These are phyloP conservation scores for Teunomyces cretensis DNA, from an alignment of 805 yeast genomes.

Conservation along the genomic window DNA sequence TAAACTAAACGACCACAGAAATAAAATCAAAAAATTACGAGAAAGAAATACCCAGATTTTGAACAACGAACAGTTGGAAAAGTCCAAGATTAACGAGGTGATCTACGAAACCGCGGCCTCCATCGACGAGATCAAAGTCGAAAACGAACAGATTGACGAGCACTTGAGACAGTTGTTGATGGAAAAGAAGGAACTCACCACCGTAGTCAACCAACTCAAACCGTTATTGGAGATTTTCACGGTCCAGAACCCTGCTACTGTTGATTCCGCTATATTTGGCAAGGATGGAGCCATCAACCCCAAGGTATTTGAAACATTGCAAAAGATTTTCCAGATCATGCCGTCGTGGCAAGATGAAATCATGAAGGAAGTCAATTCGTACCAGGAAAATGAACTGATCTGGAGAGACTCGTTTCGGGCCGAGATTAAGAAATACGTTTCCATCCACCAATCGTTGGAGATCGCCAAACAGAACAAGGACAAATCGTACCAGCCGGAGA, in stretches of 20 bases:
- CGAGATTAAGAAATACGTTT: conserved; percentile 30
- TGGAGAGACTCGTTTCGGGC: conserved; percentile 31
- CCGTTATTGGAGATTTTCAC: conserved; percentile 26
- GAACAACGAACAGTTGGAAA: conserved; percentile 24
- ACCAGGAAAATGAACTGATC: conserved; percentile 24
- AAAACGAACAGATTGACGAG: conserved; percentile 28
- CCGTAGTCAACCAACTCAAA: conserved; percentile 17
- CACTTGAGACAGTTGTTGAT: conserved; percentile 16
- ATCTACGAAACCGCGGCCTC: conserved; percentile 11
- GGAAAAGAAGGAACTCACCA: conserved; percentile 23
- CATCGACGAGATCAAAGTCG: conserved; percentile 18
- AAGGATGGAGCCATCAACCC: conserved; percentile 31
- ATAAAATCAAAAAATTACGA: conserved; percentile 18
- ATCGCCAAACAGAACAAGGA: conserved; percentile 22
- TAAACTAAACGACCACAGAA: conserved; percentile 17
- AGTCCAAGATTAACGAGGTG: conserved; percentile 17
- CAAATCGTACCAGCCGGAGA: conserved; percentile 29
- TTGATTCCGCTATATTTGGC: conserved; percentile 18
- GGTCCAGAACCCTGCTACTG: conserved; percentile 3
- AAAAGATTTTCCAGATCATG: conserved; percentile 21
- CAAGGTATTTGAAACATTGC: conserved; percentile 25
- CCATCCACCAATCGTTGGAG: conserved; percentile 29
- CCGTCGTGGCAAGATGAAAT: conserved; percentile 39
- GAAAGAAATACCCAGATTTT: conserved; percentile 24
- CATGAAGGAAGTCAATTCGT: conserved; percentile 22